Base-by-base conservation (phyloP, 306 rosid species). In the Hippophae tibetana region DNA sequence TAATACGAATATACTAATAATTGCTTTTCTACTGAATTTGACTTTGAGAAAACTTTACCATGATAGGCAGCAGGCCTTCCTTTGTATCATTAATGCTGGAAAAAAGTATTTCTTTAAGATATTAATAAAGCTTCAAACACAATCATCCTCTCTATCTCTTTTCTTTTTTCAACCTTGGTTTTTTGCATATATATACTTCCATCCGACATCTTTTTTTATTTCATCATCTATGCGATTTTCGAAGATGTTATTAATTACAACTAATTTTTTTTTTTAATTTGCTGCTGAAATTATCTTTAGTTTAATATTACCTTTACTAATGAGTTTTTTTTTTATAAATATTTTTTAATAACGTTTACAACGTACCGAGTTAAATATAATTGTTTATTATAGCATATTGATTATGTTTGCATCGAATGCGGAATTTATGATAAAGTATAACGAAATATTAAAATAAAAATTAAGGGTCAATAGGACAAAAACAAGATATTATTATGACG, bases 61-160 rank as follows among this genome's bases (percentile, higher is more conserved):
- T 85, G 81, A 83, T 73, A 78, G 45, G 41, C 52, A 73, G 38
- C 3, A 31, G 23, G 23, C 23, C 64, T 75, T 77, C 72, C 84
- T 81, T 89, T 86, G 79, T 61, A 84, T 84, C 52, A 76, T 80
- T 86, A 72, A 62, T 61, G 72, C 61, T 70, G 61, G 50, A 46
- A 13, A 80, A 84, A 84, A 82, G 84, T 65, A 71, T 69, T 60
- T 65, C 8, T 76, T 76, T 75, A 78, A 78, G 75, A 76, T 12
- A 77, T 73, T 82, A 82, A 64, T 71, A 90, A 86, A 67, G 90
- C 80, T 84, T 81, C 74, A 72, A 82, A 70, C 90, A 79, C 77
- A 87, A 82, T 85, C 95, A 87, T 81, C 81, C 56, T 73, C 56
- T 62, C 62, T 58, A 78, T 63, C 76, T 82, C 50, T 56, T 67